A percentile compares a stretch with the other conserved stretches of the same genome.
These are phyloP conservation scores for Nitzschia putrida DNA, from an alignment of 108 stramenopile species.

Conservation along the genomic window DNA sequence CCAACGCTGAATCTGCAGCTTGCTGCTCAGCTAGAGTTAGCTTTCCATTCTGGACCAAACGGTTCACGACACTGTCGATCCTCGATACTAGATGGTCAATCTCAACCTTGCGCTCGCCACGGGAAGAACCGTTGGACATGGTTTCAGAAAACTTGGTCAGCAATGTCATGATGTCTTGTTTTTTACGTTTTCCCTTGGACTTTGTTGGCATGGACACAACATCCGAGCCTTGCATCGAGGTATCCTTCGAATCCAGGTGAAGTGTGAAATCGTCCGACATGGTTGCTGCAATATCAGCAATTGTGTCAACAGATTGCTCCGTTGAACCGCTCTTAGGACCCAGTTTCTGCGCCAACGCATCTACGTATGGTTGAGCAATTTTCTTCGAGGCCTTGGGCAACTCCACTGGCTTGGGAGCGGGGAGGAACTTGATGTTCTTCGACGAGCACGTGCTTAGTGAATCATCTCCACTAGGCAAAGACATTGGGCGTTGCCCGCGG, in stretches of 20 bases:
- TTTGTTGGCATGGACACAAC: too few relatives aligned
- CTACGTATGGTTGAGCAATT: slow-evolving; percentile 14
- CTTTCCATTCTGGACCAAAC: slow-evolving; percentile 23
- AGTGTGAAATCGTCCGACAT: too few relatives aligned
- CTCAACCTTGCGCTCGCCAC: neutral
- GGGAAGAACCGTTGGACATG: too few relatives aligned
- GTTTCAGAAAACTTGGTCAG: too few relatives aligned
- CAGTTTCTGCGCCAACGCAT: slow-evolving; percentile 5
- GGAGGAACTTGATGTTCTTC: neutral
- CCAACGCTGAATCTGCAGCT: neutral
- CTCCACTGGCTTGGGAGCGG: neutral
- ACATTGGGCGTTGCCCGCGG: neutral
- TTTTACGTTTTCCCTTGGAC: too few relatives aligned
- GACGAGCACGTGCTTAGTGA: neutral
- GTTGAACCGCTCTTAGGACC: too few relatives aligned
- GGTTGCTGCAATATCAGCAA: too few relatives aligned
- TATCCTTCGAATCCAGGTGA: too few relatives aligned
- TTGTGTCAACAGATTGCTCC: too few relatives aligned
- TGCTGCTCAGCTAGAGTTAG: neutral
- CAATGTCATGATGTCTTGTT: too few relatives aligned
- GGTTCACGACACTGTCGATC: slow-evolving; percentile 27
- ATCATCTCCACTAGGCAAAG: neutral
- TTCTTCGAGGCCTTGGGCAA: slow-evolving; percentile 18
- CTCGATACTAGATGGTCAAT: slow-evolving; percentile 25
- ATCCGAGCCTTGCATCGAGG: too few relatives aligned